These are phyloP conservation scores for Cutaneotrichosporon cavernicola DNA, from an alignment of 1,284 basidiomycete species.

Conservation along the genomic window DNA sequence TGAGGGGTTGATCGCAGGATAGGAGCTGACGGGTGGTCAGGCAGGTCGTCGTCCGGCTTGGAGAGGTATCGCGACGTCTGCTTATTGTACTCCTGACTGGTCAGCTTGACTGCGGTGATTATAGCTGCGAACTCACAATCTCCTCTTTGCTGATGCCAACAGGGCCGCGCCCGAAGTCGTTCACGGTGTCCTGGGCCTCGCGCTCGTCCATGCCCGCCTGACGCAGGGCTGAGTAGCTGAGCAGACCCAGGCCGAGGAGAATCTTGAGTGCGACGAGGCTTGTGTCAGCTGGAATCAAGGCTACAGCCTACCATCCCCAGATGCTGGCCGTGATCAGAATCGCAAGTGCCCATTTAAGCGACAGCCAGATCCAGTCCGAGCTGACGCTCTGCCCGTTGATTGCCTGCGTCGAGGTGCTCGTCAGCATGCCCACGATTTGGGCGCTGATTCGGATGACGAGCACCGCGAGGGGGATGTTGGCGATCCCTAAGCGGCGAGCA, in stretches of 20 bases:
- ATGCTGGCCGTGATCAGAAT: constrained; percentile 64
- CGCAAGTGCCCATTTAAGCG: constrained; percentile 63
- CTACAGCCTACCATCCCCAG: constrained; percentile 67
- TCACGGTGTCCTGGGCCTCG: constrained; percentile 67
- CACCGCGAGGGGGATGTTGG: constrained; percentile 86
- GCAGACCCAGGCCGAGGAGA: constrained; percentile 78
- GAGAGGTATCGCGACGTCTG: constrained; percentile 72
- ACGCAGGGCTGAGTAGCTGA: constrained; percentile 75
- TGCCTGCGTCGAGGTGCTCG: constrained; percentile 50
- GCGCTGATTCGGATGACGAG: constrained; percentile 82
- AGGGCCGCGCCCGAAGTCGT: constrained; percentile 78
- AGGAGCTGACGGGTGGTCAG: constrained; percentile 51
- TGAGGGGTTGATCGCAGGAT: neutral
- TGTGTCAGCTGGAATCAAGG: constrained; percentile 13
- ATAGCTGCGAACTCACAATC: constrained; percentile 59
- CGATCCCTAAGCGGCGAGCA: constrained; percentile 88
- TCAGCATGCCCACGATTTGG: constrained; percentile 70
- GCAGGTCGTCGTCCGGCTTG: constrained; percentile 66
- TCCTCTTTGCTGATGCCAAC: constrained; percentile 86
- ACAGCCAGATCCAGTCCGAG: constrained; percentile 51
- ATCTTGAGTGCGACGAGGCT: constrained; percentile 82
- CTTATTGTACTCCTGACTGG: constrained; percentile 68
- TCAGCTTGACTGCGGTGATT: neutral
- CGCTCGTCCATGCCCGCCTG: constrained; percentile 73
- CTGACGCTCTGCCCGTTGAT: constrained; percentile 28